These are phyloP conservation scores for Ligustrum vulgare DNA, from an alignment of 257 asterid genomes.

Conservation along the genomic window DNA sequence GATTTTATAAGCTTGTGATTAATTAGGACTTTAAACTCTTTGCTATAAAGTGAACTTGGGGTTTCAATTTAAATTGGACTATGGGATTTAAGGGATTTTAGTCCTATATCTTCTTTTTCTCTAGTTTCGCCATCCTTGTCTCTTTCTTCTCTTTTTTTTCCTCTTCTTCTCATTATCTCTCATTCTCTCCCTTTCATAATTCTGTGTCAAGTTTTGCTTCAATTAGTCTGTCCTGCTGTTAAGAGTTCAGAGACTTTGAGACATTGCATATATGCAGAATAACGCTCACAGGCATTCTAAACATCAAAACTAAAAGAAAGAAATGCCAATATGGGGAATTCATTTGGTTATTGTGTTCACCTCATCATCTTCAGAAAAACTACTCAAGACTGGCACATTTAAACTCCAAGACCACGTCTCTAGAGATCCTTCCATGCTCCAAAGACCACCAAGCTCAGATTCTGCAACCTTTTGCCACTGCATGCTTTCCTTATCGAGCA, in stretches of 20 bases:
- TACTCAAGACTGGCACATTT: slow-evolving; percentile 90
- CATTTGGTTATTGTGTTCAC: slow-evolving; percentile 39
- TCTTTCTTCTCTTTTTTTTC: neutral
- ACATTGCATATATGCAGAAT: slow-evolving; percentile 6
- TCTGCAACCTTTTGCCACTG: slow-evolving; percentile 89
- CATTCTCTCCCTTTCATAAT: neutral
- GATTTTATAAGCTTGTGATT: neutral
- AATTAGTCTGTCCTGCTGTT: neutral
- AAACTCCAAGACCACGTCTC: slow-evolving; percentile 99
- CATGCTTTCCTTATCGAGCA: slow-evolving; percentile 76
- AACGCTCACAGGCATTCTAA: neutral
- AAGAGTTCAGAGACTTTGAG: neutral
- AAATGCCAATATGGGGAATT: slow-evolving; percentile 7
- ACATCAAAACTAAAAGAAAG: neutral
- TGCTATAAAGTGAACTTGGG: neutral
- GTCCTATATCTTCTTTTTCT: neutral
- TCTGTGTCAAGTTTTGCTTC: neutral
- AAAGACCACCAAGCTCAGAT: slow-evolving; percentile 84
- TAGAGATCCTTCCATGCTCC: slow-evolving; percentile 95
- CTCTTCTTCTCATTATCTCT: neutral
- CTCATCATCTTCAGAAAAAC: slow-evolving; percentile 92
- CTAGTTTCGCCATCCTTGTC: neutral
- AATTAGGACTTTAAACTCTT: neutral
- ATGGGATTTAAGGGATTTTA: neutral
- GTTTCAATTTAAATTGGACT: neutral